These are phyloP conservation scores for Leccinum pachyderme DNA, from an alignment of 1,284 basidiomycete genomes.

Conservation along the genomic window DNA sequence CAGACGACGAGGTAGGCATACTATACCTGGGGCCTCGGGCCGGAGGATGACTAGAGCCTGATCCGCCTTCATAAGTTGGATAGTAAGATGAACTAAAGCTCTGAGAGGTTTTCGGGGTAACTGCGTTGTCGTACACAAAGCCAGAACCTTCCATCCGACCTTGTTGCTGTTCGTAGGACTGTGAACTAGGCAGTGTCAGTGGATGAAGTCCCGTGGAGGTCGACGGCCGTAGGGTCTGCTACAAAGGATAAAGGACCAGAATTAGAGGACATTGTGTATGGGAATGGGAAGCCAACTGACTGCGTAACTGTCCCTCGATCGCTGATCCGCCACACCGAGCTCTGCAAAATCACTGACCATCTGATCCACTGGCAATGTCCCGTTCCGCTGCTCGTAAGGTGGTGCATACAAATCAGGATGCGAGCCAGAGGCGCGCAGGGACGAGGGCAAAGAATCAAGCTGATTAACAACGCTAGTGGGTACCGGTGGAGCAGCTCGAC, in stretches of 20 bases:
- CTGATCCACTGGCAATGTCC: slow-evolving; percentile 44
- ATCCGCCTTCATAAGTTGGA: slow-evolving; percentile 51
- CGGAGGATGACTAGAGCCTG: slow-evolving; percentile 29
- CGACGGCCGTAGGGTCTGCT: slow-evolving; percentile 40
- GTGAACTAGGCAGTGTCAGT: slow-evolving; percentile 27
- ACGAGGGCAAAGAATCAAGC: slow-evolving; percentile 55
- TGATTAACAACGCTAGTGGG: slow-evolving; percentile 42
- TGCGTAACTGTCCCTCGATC: slow-evolving; percentile 60
- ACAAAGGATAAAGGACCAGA: slow-evolving; percentile 32
- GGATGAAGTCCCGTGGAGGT: slow-evolving; percentile 40
- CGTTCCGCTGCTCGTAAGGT: slow-evolving; percentile 55
- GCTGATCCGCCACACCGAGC: slow-evolving; percentile 51
- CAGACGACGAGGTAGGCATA: slow-evolving; percentile 62
- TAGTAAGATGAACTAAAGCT: slow-evolving; percentile 45
- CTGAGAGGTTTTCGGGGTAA: slow-evolving; percentile 38
- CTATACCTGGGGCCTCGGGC: slow-evolving; percentile 60
- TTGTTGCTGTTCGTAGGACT: slow-evolving; percentile 33
- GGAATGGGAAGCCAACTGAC: slow-evolving; percentile 43
- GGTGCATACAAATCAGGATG: slow-evolving; percentile 71
- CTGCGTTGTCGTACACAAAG: slow-evolving; percentile 37
- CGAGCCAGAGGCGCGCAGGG: slow-evolving; percentile 57
- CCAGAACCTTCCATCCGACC: slow-evolving; percentile 17
- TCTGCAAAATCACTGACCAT: slow-evolving; percentile 64
- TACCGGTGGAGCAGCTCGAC: slow-evolving; percentile 33
- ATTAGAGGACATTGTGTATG: slow-evolving; percentile 9